phyloP scores from a whole-genome alignment of 1,284 basidiomycete species.

The Irpex rosettiformis region DNA sequence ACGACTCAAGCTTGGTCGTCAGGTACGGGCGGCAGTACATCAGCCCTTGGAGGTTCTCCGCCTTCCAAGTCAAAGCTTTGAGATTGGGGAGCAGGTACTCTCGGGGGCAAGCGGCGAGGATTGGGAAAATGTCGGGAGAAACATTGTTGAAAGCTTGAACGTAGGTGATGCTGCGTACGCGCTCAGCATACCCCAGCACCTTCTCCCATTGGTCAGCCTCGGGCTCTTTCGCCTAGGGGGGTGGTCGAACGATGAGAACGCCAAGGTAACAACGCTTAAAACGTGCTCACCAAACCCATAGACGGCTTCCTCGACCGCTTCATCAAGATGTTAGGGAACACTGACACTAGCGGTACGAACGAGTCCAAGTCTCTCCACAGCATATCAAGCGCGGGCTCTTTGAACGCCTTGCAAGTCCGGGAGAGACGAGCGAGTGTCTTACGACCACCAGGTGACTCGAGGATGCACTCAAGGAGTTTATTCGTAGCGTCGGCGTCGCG shows the following conservation, averaged over 20 bases:
- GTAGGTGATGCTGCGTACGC: constrained; percentile 64
- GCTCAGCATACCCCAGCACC: constrained; percentile 59
- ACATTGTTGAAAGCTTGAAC: constrained; percentile 63
- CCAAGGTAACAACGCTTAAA: constrained; percentile 5
- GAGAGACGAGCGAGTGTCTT: constrained; percentile 59
- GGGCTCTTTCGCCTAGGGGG: constrained; percentile 52
- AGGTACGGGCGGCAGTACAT: constrained; percentile 63
- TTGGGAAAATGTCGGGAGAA: constrained; percentile 58
- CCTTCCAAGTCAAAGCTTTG: constrained; percentile 66
- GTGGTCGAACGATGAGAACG: constrained; percentile 7
- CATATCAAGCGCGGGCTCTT: constrained; percentile 66
- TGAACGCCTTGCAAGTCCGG: constrained; percentile 67
- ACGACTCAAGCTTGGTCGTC: constrained; percentile 50
- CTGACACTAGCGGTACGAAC: constrained; percentile 60
- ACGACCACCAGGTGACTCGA: constrained; percentile 62
- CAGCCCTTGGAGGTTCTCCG: constrained; percentile 58
- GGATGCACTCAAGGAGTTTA: constrained; percentile 65
- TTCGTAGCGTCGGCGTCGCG: constrained; percentile 58
- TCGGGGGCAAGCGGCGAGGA: constrained; percentile 59
- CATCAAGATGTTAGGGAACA: constrained; percentile 64
- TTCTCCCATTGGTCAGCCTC: constrained; percentile 62
- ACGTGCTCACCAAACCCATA: constrained; percentile 62
- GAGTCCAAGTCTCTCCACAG: constrained; percentile 78
- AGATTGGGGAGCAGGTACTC: constrained; percentile 66
- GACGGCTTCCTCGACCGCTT: constrained; percentile 68